These are phyloP conservation scores for Strobilomyces confusus DNA, from an alignment of 768 basidiomycete species.

Conservation along the genomic window DNA sequence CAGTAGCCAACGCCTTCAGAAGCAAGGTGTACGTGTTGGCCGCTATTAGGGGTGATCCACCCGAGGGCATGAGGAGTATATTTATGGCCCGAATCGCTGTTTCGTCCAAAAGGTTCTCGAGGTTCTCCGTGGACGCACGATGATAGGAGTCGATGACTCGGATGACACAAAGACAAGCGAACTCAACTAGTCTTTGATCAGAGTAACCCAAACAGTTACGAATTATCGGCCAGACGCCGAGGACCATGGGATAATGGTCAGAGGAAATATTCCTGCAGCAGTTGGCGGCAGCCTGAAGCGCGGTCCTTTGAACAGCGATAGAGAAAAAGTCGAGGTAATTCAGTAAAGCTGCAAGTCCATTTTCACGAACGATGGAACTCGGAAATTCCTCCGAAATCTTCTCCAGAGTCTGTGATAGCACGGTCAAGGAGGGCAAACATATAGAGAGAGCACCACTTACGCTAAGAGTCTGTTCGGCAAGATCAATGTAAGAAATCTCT, in stretches of 20 bases:
- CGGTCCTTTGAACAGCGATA: slow-evolving; percentile 94
- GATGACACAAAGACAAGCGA: slow-evolving; percentile 91
- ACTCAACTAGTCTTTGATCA: slow-evolving; percentile 97
- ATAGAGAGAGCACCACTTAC: slow-evolving; percentile 49
- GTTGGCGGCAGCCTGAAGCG: slow-evolving; percentile 93
- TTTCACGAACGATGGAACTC: slow-evolving; percentile 91
- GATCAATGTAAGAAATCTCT: slow-evolving; percentile 96
- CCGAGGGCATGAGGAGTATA: slow-evolving; percentile 78
- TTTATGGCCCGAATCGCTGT: slow-evolving; percentile 82
- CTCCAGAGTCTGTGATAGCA: slow-evolving; percentile 74
- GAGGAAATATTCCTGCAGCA: slow-evolving; percentile 91
- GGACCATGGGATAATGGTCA: slow-evolving; percentile 87
- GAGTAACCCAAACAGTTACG: slow-evolving; percentile 88
- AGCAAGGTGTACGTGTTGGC: slow-evolving; percentile 85
- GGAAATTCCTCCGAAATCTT: slow-evolving; percentile 99
- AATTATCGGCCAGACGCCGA: slow-evolving; percentile 88
- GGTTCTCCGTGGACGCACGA: slow-evolving; percentile 76
- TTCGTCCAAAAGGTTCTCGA: slow-evolving; percentile 80
- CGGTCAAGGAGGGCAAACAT: slow-evolving; percentile 9
- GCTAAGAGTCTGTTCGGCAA: slow-evolving; percentile 96
- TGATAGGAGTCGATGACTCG: slow-evolving; percentile 91
- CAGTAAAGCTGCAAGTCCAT: slow-evolving; percentile 87
- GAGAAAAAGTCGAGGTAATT: slow-evolving; percentile 99
- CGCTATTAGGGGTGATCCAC: slow-evolving; percentile 81
- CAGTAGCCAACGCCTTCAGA: slow-evolving; percentile 81